phyloP scores from a whole-genome alignment of 2,329 filamentous ascomycete genomes.

The Tolypocladium guangdongense region DNA sequence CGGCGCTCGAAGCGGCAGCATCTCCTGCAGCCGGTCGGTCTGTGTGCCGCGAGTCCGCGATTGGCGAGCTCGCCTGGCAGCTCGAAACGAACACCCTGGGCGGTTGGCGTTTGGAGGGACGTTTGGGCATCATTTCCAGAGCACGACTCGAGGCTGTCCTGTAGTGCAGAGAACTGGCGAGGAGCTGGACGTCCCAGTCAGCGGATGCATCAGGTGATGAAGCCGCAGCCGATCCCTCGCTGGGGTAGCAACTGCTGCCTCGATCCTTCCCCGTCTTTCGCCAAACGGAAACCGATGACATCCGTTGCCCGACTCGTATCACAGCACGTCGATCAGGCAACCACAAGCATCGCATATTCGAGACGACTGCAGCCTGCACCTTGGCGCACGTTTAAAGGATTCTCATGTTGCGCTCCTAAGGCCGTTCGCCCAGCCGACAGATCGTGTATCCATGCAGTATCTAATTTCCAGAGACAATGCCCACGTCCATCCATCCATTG shows the following conservation, averaged over 20 bases:
- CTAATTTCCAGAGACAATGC: not conserved
- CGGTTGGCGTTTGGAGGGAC: not conserved
- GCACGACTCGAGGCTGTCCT: not conserved
- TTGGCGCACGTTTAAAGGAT: not conserved
- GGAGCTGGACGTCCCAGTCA: not conserved
- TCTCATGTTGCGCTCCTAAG: not conserved
- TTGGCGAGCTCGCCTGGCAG: not conserved
- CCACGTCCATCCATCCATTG: not conserved
- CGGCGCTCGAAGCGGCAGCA: not conserved
- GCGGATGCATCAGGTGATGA: not conserved
- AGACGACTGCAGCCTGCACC: not conserved
- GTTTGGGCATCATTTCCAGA: not conserved
- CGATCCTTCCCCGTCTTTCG: not conserved
- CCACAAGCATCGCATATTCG: not conserved
- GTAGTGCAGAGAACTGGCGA: not conserved
- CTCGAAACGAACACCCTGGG: not conserved
- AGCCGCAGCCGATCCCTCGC: not conserved
- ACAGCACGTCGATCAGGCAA: no score
- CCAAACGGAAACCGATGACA: no score
- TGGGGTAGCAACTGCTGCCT: not conserved
- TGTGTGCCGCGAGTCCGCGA: not conserved
- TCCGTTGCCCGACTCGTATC: no score
- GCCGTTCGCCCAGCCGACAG: not conserved
- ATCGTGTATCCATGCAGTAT: not conserved
- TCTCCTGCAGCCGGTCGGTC: not conserved